These are phyloP conservation scores for Aspergillus bridgeri DNA, from an alignment of 495 filamentous ascomycete genomes.

Conservation along the genomic window DNA sequence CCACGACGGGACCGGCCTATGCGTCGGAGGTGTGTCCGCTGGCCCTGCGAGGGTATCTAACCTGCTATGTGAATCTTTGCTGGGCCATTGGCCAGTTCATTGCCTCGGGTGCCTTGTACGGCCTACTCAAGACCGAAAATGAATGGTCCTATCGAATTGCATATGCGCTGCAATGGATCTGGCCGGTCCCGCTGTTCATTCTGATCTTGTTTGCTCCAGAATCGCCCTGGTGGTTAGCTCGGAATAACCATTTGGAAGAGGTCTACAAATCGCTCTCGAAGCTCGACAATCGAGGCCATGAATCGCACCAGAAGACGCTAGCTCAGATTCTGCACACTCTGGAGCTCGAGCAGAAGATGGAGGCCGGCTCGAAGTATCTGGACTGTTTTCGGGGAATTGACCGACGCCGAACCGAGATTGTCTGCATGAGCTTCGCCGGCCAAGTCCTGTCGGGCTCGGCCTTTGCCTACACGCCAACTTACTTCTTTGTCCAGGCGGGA, in stretches of 20 bases:
- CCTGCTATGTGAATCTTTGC: constrained; percentile 61
- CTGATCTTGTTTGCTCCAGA: constrained; percentile 58
- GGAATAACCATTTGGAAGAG: constrained; percentile 50
- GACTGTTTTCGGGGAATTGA: constrained; percentile 73
- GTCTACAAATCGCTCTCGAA: constrained; percentile 40
- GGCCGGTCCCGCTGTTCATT: constrained; percentile 56
- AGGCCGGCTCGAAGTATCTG: constrained; percentile 54
- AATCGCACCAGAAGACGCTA: constrained; percentile 44
- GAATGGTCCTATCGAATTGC: constrained; percentile 51
- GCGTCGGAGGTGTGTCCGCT: constrained; percentile 61
- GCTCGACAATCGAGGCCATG: constrained; percentile 23
- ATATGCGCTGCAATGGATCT: constrained; percentile 65
- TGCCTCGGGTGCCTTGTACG: constrained; percentile 50
- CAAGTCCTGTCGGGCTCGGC: constrained; percentile 69
- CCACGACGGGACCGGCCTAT: constrained; percentile 57
- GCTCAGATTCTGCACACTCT: constrained; percentile 55
- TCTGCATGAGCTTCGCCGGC: constrained; percentile 65
- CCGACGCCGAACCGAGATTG: constrained; percentile 67
- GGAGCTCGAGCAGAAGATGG: constrained; percentile 55
- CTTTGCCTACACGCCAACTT: constrained; percentile 68
- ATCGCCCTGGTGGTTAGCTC: constrained; percentile 61
- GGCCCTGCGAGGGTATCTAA: constrained; percentile 53
- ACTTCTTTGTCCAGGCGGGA: constrained; percentile 71
- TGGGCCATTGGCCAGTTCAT: constrained; percentile 66
- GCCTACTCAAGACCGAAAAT: constrained; percentile 35